Evolutionary conservation across 1,284 basidiomycete species (phyloP).

Genomic region (Ustilago nuda): DNA sequence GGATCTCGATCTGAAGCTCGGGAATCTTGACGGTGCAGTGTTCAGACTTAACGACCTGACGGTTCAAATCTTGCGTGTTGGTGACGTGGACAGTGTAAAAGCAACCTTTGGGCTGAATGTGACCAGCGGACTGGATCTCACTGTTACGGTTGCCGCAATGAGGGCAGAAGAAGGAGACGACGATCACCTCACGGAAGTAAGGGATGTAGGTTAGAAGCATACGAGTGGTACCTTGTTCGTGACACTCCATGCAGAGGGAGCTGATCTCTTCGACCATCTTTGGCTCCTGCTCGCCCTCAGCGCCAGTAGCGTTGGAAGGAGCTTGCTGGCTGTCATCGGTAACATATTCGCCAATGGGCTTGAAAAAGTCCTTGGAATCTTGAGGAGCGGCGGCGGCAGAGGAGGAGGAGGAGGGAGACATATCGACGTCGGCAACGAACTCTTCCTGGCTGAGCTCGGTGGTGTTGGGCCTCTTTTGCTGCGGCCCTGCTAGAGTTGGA

Average conservation of each 20-base stretch:
- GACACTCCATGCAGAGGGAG: conserved; percentile 93
- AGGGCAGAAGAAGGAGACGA: conserved; percentile 95
- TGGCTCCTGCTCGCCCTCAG: conserved; percentile 42
- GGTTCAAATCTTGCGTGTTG: conserved; percentile 80
- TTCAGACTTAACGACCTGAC: conserved; percentile 92
- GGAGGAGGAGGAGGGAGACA: conserved; percentile 42
- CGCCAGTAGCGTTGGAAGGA: conserved; percentile 5
- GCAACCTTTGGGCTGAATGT: conserved; percentile 77
- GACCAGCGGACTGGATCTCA: conserved; percentile 91
- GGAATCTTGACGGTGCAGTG: conserved; percentile 85
- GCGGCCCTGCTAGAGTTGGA: conserved; percentile 27
- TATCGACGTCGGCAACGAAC: conserved; percentile 32
- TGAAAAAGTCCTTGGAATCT: conserved; percentile 55
- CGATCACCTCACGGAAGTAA: conserved; percentile 93
- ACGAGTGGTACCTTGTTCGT: conserved; percentile 90
- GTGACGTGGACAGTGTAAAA: conserved; percentile 85
- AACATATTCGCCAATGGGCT: conserved; percentile 58
- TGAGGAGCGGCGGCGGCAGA: conserved; percentile 23
- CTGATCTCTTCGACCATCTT: conserved; percentile 74
- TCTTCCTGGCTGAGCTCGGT: conserved; percentile 10
- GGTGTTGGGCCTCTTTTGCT: conserved; percentile 46
- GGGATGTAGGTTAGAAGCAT: conserved; percentile 94
- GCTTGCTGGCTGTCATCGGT: conserved; percentile 20
- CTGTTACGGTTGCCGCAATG: conserved; percentile 92
- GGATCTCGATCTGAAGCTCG: conserved; percentile 91